Evolutionary conservation across 306 rosid species (phyloP).

Genomic region (Quercus berberidifolia): DNA sequence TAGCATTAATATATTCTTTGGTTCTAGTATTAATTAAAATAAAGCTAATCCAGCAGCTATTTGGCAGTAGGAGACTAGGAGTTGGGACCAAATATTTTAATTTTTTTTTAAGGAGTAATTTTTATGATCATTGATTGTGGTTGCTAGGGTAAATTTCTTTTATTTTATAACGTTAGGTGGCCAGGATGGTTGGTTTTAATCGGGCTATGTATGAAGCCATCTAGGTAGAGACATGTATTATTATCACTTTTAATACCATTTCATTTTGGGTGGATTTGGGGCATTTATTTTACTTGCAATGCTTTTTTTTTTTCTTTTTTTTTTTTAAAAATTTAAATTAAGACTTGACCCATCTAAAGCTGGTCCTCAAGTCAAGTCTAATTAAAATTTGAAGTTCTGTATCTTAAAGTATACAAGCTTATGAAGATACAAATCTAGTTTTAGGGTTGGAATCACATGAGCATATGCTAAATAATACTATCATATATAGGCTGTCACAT

Average conservation of each 20-base stretch:
- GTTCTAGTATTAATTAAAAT: background rate
- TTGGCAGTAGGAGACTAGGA: background rate
- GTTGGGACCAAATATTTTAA: background rate
- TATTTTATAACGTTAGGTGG: background rate
- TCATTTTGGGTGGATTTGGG: background rate
- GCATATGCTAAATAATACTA: slow-evolving; percentile 9
- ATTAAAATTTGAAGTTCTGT: too few relatives aligned
- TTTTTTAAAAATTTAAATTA: too few relatives aligned
- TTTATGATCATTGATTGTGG: too few relatives aligned
- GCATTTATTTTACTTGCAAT: background rate
- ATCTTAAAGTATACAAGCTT: too few relatives aligned
- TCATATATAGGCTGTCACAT: slow-evolving; percentile 13
- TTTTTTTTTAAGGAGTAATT: too few relatives aligned
- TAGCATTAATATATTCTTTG: background rate
- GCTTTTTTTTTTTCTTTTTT: too few relatives aligned
- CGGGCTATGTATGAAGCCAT: background rate
- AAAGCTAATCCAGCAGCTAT: too few relatives aligned
- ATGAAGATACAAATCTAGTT: too few relatives aligned
- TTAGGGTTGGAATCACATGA: slow-evolving; percentile 3
- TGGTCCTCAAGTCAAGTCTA: too few relatives aligned
- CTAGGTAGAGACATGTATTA: background rate
- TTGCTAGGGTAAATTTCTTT: too few relatives aligned
- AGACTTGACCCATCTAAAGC: too few relatives aligned
- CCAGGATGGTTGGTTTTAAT: background rate
- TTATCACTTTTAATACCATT: background rate